Percentiles rank a stretch among this genome's conserved stretches.
phyloP scores from a whole-genome alignment of 495 filamentous ascomycete genomes.

The Aspergillus wentii region DNA sequence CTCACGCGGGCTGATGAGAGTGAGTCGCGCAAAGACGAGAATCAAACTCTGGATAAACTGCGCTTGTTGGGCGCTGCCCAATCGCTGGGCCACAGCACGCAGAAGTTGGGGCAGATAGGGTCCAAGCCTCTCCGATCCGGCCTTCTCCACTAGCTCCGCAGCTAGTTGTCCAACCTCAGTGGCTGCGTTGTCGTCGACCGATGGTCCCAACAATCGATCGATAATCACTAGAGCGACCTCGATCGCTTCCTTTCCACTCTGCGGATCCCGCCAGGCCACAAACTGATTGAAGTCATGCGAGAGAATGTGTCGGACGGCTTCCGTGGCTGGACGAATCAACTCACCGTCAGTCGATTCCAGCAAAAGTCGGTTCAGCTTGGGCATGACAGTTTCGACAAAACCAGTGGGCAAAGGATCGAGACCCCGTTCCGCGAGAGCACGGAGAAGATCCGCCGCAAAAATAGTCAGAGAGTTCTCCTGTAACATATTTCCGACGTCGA shows the following conservation, averaged over 20 bases:
- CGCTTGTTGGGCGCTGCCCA: constrained; percentile 74
- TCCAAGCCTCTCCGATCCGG: constrained; percentile 81
- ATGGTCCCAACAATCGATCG: constrained; percentile 79
- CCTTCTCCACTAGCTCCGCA: constrained; percentile 91
- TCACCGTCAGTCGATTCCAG: constrained; percentile 78
- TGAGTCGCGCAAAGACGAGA: constrained; percentile 88
- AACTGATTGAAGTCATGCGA: constrained; percentile 84
- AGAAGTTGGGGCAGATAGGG: constrained; percentile 88
- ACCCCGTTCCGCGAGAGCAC: constrained; percentile 74
- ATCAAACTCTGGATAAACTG: constrained; percentile 90
- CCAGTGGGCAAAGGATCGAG: constrained; percentile 78
- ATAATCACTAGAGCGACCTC: constrained; percentile 89
- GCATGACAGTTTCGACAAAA: constrained; percentile 79
- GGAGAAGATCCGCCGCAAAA: constrained; percentile 79
- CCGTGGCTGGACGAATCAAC: constrained; percentile 78
- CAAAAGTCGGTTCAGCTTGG: constrained; percentile 78
- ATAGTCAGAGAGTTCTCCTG: constrained; percentile 76
- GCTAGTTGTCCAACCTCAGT: constrained; percentile 92
- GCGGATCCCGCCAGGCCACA: constrained; percentile 68
- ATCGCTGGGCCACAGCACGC: constrained; percentile 78
- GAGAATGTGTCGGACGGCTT: constrained; percentile 81
- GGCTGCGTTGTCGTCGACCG: constrained; percentile 85
- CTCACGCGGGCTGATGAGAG: constrained; percentile 76
- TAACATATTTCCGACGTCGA: constrained; percentile 81
- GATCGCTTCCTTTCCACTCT: constrained; percentile 73